These are phyloP conservation scores for Solanum hybrid DNA, from an alignment of 305 asterid genomes.

Conservation along the genomic window DNA sequence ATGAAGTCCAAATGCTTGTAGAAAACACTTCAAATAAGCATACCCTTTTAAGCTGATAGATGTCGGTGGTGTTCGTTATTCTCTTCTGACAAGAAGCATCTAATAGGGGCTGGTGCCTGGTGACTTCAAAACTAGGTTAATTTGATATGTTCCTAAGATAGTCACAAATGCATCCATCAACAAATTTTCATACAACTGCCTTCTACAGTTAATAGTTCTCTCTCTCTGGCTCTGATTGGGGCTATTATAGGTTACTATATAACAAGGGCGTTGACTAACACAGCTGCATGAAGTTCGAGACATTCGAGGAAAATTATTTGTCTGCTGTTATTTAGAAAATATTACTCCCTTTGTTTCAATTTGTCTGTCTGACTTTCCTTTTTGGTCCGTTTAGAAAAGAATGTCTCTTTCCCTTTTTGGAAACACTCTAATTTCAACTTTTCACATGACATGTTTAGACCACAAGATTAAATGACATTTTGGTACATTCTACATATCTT, in stretches of 20 bases:
- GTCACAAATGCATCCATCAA: background rate
- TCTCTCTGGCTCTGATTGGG: background rate
- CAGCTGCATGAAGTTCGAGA: background rate
- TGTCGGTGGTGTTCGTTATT: background rate
- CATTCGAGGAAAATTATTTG: background rate
- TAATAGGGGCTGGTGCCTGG: background rate
- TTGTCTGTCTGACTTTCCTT: background rate
- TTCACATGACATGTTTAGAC: background rate
- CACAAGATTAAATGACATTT: background rate
- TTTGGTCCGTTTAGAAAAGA: background rate
- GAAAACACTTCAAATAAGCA: background rate
- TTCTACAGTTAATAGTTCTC: background rate
- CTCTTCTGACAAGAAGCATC: background rate
- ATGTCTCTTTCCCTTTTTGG: background rate
- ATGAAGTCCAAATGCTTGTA: background rate
- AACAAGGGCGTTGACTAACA: background rate
- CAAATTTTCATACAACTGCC: background rate
- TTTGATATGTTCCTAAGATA: background rate
- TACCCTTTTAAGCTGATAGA: background rate
- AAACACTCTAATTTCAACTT: background rate
- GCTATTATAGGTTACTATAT: background rate
- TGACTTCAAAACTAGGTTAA: background rate
- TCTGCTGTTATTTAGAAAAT: background rate
- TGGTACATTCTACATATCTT: background rate
- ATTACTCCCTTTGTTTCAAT: background rate